phyloP scores from a whole-genome alignment of 805 yeast species.

The Clavispora asparagi region DNA sequence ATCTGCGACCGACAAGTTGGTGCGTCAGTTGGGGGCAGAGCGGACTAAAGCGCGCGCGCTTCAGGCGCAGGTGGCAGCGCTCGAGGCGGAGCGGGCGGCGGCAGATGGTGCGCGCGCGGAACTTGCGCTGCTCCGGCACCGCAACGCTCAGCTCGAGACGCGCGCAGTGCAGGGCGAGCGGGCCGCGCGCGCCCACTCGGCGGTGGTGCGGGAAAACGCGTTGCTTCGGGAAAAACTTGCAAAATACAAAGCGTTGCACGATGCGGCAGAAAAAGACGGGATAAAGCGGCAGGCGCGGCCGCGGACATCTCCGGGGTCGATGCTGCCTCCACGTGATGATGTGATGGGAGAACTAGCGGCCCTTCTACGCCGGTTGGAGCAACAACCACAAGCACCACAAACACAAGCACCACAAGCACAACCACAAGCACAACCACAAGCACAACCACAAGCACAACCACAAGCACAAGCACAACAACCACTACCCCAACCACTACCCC shows the following conservation, averaged over 20 bases:
- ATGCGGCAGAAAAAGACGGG: slow-evolving; percentile 2
- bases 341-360: background rate
- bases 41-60: slow-evolving; percentile 1
- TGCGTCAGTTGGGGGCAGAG: slow-evolving; percentile 12
- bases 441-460: background rate
- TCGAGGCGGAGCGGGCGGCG: background rate
- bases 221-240: slow-evolving; percentile 28
- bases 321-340: background rate
- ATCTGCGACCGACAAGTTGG: slow-evolving; percentile 24
- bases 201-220: slow-evolving; percentile 22
- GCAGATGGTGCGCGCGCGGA: slow-evolving; percentile 1
- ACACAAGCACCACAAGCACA: background rate
- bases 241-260: slow-evolving; percentile 32
- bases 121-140: background rate
- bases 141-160: background rate
- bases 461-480: background rate
- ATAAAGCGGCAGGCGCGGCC: background rate
- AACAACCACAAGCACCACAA: background rate
- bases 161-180: slow-evolving; percentile 2
- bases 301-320: background rate
- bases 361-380: background rate
- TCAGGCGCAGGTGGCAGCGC: slow-evolving; percentile 4
- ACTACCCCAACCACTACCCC: background rate
- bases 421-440: background rate
- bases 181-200: slow-evolving; percentile 7